phyloP scores from a whole-genome alignment of 2,329 filamentous ascomycete genomes.

The Clonostachys sp. region DNA sequence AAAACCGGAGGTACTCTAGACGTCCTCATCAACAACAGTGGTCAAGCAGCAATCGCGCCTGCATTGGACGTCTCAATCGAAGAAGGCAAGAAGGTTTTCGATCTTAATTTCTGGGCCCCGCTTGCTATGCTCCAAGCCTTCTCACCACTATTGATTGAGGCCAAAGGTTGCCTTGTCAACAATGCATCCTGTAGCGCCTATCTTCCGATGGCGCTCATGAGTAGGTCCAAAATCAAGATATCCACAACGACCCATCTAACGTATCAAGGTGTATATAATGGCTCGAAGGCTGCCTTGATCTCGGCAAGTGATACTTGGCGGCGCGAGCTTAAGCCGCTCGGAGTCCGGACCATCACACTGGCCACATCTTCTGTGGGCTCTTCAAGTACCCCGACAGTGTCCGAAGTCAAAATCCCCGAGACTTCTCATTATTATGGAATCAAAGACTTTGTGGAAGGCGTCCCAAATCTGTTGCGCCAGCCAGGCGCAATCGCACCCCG shows the following conservation, averaged over 20 bases:
- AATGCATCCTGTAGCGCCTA: too few relatives aligned
- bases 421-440: too few relatives aligned
- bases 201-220: too few relatives aligned
- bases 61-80: conserved; percentile 13
- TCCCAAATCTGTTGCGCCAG: too few relatives aligned
- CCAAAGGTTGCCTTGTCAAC: neutral
- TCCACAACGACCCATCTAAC: too few relatives aligned
- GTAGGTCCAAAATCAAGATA: too few relatives aligned
- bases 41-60: conserved; percentile 4
- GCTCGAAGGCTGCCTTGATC: conserved; percentile 2
- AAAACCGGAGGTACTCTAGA: conserved; percentile 11
- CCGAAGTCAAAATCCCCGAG: too few relatives aligned
- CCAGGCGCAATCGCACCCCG: too few relatives aligned
- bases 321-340: conserved; percentile 11
- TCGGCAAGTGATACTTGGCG: conserved; percentile 9
- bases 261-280: too few relatives aligned
- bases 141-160: neutral
- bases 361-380: conserved; percentile 2
- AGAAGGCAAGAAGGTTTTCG: neutral
- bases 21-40: conserved; percentile 14
- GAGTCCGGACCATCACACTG: conserved; percentile 10
- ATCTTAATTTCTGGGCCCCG: neutral
- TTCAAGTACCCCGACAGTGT: too few relatives aligned
- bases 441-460: too few relatives aligned
- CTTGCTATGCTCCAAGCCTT: neutral